Evolutionary conservation across 768 basidiomycete genomes (phyloP).

Genomic region (Suillus brevipes): DNA sequence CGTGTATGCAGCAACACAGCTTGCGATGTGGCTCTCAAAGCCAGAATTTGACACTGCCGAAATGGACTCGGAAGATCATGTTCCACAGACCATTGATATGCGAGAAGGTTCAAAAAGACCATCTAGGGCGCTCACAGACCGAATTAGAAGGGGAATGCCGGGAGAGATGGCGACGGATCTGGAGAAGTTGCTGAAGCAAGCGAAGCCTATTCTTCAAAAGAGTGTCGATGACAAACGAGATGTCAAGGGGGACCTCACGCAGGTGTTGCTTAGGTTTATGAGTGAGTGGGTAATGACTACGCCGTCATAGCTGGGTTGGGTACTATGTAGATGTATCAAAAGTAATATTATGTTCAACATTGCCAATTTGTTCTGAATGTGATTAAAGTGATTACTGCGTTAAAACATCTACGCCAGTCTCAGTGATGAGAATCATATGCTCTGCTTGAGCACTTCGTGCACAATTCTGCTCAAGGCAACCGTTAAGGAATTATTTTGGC

Average conservation of each 20-base stretch:
- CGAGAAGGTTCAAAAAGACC: conserved; percentile 38
- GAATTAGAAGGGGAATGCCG: conserved; percentile 73
- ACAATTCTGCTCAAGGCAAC: conserved; percentile 53
- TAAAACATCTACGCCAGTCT: conserved; percentile 74
- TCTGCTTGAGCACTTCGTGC: conserved; percentile 85
- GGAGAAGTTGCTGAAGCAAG: conserved; percentile 62
- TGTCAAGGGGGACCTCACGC: conserved; percentile 54
- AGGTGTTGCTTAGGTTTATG: conserved; percentile 62
- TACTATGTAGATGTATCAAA: conserved; percentile 6
- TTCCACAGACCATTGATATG: conserved; percentile 11
- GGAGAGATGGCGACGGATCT: conserved; percentile 78
- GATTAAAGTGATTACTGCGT: conserved; percentile 41
- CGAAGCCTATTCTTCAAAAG: conserved; percentile 63
- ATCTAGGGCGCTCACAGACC: conserved; percentile 58
- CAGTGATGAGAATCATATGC: conserved; percentile 85
- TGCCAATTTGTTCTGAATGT: neutral
- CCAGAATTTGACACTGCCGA: conserved; percentile 58
- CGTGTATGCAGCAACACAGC: conserved; percentile 73
- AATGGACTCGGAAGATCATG: conserved; percentile 44
- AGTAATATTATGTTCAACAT: conserved; percentile 12
- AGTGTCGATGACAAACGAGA: conserved; percentile 44
- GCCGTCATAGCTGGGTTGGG: conserved; percentile 14
- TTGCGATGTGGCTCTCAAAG: conserved; percentile 76
- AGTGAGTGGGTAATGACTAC: conserved; percentile 55
- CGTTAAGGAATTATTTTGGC: conserved; percentile 4